phyloP scores from a whole-genome alignment of 805 yeast species.

The Wickerhamomyces hampshirensis region DNA sequence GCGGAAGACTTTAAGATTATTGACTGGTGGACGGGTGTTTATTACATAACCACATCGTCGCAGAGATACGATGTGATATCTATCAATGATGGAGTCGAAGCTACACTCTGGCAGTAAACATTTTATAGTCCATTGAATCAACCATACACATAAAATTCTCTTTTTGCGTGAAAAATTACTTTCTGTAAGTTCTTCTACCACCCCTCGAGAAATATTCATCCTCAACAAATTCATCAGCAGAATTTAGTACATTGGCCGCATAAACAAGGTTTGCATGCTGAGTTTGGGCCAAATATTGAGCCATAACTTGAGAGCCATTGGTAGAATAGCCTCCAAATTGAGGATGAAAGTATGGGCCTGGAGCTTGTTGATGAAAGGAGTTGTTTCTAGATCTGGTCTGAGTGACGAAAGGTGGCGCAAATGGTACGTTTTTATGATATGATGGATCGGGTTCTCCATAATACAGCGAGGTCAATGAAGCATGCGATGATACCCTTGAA shows the following conservation, averaged over 20 bases:
- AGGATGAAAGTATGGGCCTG: background rate
- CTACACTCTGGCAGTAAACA: too few relatives aligned
- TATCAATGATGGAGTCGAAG: too few relatives aligned
- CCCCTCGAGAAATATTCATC: constrained; percentile 5
- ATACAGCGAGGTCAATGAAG: constrained; percentile 16
- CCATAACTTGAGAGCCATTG: constrained; percentile 72
- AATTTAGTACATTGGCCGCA: constrained; percentile 49
- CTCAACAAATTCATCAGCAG: constrained; percentile 29
- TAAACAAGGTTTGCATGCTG: constrained; percentile 57
- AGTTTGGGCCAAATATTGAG: constrained; percentile 69
- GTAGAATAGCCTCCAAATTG: constrained; percentile 7
- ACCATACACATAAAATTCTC: too few relatives aligned
- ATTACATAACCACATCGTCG: too few relatives aligned
- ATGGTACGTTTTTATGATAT: constrained; percentile 9
- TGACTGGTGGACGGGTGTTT: background rate
- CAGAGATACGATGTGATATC: too few relatives aligned
- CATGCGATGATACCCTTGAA: constrained; percentile 15
- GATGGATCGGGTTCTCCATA: constrained; percentile 9
- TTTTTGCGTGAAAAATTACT: too few relatives aligned
- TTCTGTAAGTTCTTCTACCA: background rate
- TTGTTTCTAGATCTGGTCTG: constrained; percentile 3
- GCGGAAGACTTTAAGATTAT: background rate
- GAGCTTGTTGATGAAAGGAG: background rate
- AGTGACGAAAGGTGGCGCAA: constrained; percentile 12
- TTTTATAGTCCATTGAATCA: too few relatives aligned